phyloP scores from a whole-genome alignment of 2,329 filamentous ascomycete species.

The Zasmidium citrigriseum region DNA sequence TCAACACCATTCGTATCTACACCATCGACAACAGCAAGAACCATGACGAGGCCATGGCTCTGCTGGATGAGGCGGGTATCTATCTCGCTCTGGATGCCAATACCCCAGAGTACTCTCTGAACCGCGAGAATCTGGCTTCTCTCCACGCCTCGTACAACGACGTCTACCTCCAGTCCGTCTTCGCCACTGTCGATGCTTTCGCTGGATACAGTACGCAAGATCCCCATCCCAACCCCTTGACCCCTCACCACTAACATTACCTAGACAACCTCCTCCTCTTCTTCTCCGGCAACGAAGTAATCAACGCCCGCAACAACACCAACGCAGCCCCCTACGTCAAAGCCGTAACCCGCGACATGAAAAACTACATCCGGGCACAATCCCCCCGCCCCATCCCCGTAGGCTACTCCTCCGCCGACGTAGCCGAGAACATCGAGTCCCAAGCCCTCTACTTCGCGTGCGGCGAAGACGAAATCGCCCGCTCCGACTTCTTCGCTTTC shows the following conservation, averaged over 20 bases:
- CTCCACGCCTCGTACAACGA: conserved; percentile 75
- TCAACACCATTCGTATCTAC: conserved; percentile 92
- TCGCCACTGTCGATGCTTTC: conserved; percentile 85
- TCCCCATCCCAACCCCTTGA: conserved; percentile 44
- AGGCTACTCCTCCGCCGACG: conserved; percentile 82
- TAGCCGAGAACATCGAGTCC: conserved; percentile 79
- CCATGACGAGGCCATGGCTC: conserved; percentile 83
- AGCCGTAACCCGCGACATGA: conserved; percentile 77
- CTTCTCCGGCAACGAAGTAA: conserved; percentile 79
- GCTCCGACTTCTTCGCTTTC: conserved; percentile 85
- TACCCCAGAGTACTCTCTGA: conserved; percentile 82
- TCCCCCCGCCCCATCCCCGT: conserved; percentile 70
- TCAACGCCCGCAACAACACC: conserved; percentile 62
- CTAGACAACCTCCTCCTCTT: conserved; percentile 77
- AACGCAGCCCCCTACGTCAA: conserved; percentile 67
- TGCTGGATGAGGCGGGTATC: conserved; percentile 79
- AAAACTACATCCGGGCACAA: conserved; percentile 75
- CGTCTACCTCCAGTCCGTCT: conserved; percentile 80
- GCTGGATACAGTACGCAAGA: conserved; percentile 63
- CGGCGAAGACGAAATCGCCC: conserved; percentile 70
- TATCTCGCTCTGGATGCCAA: conserved; percentile 92
- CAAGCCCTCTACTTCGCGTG: conserved; percentile 93
- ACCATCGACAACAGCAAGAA: conserved; percentile 82
- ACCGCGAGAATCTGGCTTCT: conserved; percentile 64
- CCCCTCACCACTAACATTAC: background rate